Conservation (phyloP, 208 protist species). For the Leishmania tarentolae region DNA sequence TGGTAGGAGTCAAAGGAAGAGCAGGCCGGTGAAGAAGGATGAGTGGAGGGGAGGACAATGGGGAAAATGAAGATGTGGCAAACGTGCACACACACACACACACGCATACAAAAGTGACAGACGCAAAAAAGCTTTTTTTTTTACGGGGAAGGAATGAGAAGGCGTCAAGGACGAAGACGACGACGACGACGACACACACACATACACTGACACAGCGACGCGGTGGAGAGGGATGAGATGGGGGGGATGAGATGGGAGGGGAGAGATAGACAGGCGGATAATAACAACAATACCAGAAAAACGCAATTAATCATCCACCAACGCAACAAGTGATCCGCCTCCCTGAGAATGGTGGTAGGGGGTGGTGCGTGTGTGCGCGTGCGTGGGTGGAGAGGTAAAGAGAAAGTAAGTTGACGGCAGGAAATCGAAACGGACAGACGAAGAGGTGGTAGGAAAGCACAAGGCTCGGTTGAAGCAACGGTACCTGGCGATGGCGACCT, state of each 20-base stretch:
- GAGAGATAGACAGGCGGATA: too few relatives aligned
- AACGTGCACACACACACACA: background rate
- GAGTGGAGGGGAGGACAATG: background rate
- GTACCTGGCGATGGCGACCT: too few relatives aligned
- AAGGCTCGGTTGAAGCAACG: background rate
- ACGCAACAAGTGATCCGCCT: too few relatives aligned
- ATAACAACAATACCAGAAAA: too few relatives aligned
- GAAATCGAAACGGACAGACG: constrained; percentile 8
- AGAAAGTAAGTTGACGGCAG: background rate
- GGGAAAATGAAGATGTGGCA: too few relatives aligned
- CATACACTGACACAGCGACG: too few relatives aligned
- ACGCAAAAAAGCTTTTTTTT: background rate
- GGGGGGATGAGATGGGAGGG: too few relatives aligned
- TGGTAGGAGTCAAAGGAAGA: background rate
- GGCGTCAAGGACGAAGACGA: background rate
- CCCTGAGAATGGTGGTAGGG: background rate
- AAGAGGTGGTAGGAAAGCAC: background rate
- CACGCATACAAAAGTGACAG: too few relatives aligned
- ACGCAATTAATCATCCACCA: too few relatives aligned
- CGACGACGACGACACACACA: background rate
- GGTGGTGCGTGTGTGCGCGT: background rate
- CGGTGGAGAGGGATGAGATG: too few relatives aligned
- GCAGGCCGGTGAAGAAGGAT: background rate
- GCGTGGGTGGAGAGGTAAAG: background rate
- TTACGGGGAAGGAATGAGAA: background rate